Evolutionary conservation across 2,329 filamentous ascomycete species (phyloP), one percentile per base, ranked within the genome.

Genomic region (Penicillium sp.): DNA sequence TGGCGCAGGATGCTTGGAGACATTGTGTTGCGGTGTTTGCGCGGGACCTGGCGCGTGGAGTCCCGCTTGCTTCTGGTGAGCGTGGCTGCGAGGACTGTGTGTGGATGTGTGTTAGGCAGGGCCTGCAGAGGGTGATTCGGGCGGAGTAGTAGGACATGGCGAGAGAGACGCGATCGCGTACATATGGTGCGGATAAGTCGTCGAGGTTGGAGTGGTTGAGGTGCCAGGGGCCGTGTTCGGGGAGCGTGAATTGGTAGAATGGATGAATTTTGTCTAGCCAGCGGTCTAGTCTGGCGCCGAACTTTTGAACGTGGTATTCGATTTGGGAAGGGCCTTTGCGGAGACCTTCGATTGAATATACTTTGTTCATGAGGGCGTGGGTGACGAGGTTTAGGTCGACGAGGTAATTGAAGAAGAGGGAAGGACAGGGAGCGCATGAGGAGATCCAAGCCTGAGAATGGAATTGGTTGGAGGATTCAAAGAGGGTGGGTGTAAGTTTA

Each of bases 111-210:
- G 72, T 73, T 31, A 77, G 70, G 54, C 73, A 78, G 2, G 76
- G 76, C 29, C 76, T 71, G 55, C 69, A 72, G 39, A 78, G 69
- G 8, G 68, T 71, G 43, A 76, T 73, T 6, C 71, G 68, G 16
- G 72, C 65, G 36, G 75, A 74, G 54, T 75, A 76, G 58, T 73
- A 78, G 57, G 66, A 65, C 56, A 79, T 69, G 4, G 74, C 76
- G 9, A 79, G 64, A 54, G 62, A 65, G 52, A 73, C 61, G 4
- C 72, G 67, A 49, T 71, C 66, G 24, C 73, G 69, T 9, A 66
- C 44, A 43, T 55, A 61, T 0, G 58, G 54, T 3, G 65, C 32
- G 16, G 58, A 57, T 4, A 50, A 24, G 2, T 59, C 39, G 4
- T 61, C 50, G 4, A 53, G 47, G 3, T 66, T 43, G 32, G 64